Percentiles rank a stretch among this genome's conserved stretches.
phyloP scores from a whole-genome alignment of 768 basidiomycete species.

The Hygrophoropsis aurantiaca region DNA sequence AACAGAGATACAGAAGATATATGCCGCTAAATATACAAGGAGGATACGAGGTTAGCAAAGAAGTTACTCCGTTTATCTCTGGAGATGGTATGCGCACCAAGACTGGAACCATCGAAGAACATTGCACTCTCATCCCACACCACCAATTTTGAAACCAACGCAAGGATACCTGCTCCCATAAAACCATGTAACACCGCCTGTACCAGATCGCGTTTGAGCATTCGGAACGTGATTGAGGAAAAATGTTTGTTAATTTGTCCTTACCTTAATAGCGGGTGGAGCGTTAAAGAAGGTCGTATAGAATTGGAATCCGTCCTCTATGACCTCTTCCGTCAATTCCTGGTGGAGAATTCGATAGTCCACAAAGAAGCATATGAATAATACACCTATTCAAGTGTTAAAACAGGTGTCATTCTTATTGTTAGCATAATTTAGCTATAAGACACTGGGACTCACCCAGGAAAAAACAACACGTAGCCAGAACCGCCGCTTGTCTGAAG shows the following conservation, averaged over 20 bases:
- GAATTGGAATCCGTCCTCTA: slow-evolving; percentile 82
- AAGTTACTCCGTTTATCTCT: slow-evolving; percentile 7
- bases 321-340: slow-evolving; percentile 57
- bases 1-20: slow-evolving; percentile 72
- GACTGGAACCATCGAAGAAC: slow-evolving; percentile 89
- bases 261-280: slow-evolving; percentile 89
- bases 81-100: slow-evolving; percentile 57
- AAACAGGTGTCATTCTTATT: slow-evolving; percentile 15
- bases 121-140: slow-evolving; percentile 91
- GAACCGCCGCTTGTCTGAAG: slow-evolving; percentile 86
- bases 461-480: slow-evolving; percentile 87
- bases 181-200: slow-evolving; percentile 88
- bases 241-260: too few species aligned
- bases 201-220: not conserved
- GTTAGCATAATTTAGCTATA: slow-evolving; percentile 15
- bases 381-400: slow-evolving; percentile 52
- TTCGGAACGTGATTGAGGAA: not conserved
- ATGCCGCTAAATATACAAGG: slow-evolving; percentile 50
- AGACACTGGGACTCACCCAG: slow-evolving; percentile 57
- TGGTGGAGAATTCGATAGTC: slow-evolving; percentile 85
- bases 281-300: slow-evolving; percentile 93
- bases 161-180: slow-evolving; percentile 73
- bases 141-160: slow-evolving; percentile 76
- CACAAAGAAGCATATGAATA: slow-evolving; percentile 83
- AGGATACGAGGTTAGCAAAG: slow-evolving; percentile 16